Evolutionary conservation across 2,329 filamentous ascomycete genomes (phyloP), one percentile per base, ranked within the genome.

Genomic region (Trichoderma sp.): DNA sequence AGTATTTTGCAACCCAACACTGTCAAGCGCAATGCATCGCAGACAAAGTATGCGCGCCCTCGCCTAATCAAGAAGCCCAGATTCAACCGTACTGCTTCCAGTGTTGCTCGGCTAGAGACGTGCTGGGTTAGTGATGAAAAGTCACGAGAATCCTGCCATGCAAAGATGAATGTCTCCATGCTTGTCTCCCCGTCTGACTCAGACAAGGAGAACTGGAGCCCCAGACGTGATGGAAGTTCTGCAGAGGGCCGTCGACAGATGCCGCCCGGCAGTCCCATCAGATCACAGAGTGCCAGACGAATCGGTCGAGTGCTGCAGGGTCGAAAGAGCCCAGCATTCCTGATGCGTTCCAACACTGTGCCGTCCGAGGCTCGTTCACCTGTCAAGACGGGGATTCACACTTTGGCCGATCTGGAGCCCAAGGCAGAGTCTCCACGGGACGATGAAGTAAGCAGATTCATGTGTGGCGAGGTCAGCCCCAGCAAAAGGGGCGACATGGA

Each of bases 191-290:
- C 79, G 7, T 71, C 78, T 59, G 94, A 97, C 75, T 97, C 93
- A 1, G 95, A 98, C 78, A 98, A 98, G 81, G 95, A 98, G 81
- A 98, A 98, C 76, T 96, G 93, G 86, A 87, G 83, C 75, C 90
- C 84, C 1, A 84, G 83, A 71, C 83, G 83, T 71, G 82, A 84
- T 52, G 83, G 79, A 10, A 82, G 80, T 70, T 74, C 79, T 64
- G 79, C 70, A 26, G 75, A 72, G 63, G 72, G 66, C 59, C 72
- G 72, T 59, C 77, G 78, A 63, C 80, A 80, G 30, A 79, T 78
- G 4, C 73, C 82, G 49, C 81, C 82, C 5, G 76, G 78, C 5
- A 74, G 73, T 11, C 72, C 76, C 24, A 68, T 73, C 28, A 77
- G 76, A 54, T 30, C 69, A 10, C 69, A 75, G 32, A 80, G 83